Evolutionary conservation across 2,329 filamentous ascomycete genomes (phyloP), one percentile per base, ranked within the genome.

Genomic region (Neoscytalidium dimidiatum): DNA sequence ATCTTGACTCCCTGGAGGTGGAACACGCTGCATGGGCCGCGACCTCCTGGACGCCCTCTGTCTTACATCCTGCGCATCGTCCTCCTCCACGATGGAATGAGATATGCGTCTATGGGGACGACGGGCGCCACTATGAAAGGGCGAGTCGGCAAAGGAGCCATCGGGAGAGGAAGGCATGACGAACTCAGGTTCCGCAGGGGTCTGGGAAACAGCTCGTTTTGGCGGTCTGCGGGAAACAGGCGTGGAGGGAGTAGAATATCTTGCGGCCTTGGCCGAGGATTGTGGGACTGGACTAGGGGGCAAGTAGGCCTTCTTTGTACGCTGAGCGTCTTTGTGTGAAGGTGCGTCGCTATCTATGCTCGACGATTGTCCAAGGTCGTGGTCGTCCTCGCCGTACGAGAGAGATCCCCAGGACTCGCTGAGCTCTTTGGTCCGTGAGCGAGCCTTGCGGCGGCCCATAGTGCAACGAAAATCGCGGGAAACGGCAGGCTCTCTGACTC

Each of bases 151-250:
- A 29, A 43, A 60, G 70, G 73, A 66, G 74, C 73, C 65, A 57
- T 67, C 46, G 44, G 35, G 62, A 8, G 75, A 72, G 7, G 75
- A 72, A 8, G 80, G 80, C 79, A 81, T 82, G 64, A 81, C 77
- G 65, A 82, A 74, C 64, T 76, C 74, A 7, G 79, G 78, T 56
- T 77, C 78, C 8, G 69, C 69, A 23, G 73, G 74, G 21, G 69
- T 53, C 65, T 28, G 71, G 41, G 53, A 68, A 26, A 33, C 38
- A 26, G 41, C 21, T 11, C 56, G 56, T 5, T 23, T 46, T 2
- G 38, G 41, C 26, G 56, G 41, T 3, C 11, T 46, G 21, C 43
- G 63, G 35, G 67, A 28, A 13, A 64, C 35, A 49, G 49, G 57
- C 13, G 64, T 67, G 33, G 67, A 68, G 9, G 64, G 51, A 14